A percentile compares a stretch with the other conserved stretches of the same genome.
Conservation (phyloP, 768 basidiomycete species). For the Vishniacozyma victoriae region DNA sequence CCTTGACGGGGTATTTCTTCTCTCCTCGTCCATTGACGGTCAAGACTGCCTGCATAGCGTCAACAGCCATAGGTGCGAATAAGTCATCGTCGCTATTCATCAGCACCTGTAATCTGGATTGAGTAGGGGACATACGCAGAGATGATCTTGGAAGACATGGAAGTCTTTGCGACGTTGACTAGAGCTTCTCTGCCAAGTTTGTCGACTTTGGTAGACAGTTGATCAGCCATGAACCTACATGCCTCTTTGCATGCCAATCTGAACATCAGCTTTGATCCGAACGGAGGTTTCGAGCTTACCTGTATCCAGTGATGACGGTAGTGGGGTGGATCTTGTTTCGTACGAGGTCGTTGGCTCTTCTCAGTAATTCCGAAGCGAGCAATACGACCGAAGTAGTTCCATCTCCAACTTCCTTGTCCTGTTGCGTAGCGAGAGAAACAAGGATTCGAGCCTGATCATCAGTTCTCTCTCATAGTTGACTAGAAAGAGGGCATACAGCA, state of each 20-base stretch:
- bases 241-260: constrained; percentile 89
- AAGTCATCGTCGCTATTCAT: constrained; percentile 80
- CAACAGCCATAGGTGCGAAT: constrained; percentile 97
- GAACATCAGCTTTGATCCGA: background rate
- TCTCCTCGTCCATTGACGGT: constrained; percentile 90
- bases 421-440: constrained; percentile 96
- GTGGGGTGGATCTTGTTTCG: constrained; percentile 98
- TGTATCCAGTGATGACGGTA: constrained; percentile 97
- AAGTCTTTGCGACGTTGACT: constrained; percentile 94
- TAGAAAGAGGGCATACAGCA: constrained; percentile 55
- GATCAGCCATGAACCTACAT: constrained; percentile 95
- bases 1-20: constrained; percentile 97
- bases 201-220: constrained; percentile 91
- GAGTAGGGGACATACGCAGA: constrained; percentile 65
- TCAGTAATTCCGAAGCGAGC: constrained; percentile 91
- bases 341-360: constrained; percentile 94
- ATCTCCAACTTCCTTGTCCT: constrained; percentile 98
- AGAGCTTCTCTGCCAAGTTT: constrained; percentile 82
- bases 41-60: constrained; percentile 96
- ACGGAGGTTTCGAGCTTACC: constrained; percentile 46
- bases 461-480: background rate
- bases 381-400: constrained; percentile 98
- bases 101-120: background rate
- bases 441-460: constrained; percentile 62
- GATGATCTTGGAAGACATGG: constrained; percentile 98